Percentiles rank a stretch among this genome's conserved stretches.
phyloP scores from a whole-genome alignment of 257 asterid genomes.

The Anisodus tanguticus region DNA sequence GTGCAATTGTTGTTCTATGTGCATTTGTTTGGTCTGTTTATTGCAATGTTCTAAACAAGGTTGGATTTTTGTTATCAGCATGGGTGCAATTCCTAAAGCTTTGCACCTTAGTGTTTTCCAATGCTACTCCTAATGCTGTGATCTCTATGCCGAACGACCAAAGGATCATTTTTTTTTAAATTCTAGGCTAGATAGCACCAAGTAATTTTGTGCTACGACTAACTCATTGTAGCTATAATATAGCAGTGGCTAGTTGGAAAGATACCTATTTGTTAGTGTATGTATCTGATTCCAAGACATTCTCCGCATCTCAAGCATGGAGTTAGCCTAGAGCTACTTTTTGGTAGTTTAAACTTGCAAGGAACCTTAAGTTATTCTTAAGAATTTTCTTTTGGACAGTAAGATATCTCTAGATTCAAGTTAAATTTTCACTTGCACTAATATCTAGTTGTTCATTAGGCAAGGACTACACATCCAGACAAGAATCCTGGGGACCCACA shows the following conservation, averaged over 20 bases:
- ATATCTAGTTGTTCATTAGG: conserved; percentile 47
- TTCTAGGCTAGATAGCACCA: not conserved
- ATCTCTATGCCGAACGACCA: not conserved
- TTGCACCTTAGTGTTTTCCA: not conserved
- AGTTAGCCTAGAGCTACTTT: not conserved
- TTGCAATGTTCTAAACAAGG: not conserved
- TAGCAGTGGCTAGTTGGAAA: not conserved
- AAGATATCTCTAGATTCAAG: not conserved
- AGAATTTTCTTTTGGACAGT: not conserved
- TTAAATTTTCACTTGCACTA: not conserved
- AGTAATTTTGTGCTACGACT: not conserved
- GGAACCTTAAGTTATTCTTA: not conserved
- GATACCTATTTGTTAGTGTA: not conserved
- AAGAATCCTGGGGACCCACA: conserved; percentile 75
- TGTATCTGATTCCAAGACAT: not conserved
- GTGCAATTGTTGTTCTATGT: not conserved
- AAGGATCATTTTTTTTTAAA: not conserved
- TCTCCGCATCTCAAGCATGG: not conserved
- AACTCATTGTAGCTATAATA: not conserved
- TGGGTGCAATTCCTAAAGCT: not conserved
- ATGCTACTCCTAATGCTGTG: not conserved
- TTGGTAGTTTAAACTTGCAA: not conserved
- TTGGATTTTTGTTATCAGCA: conserved; percentile 4
- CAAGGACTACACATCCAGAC: conserved; percentile 85
- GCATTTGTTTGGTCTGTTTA: not conserved